phyloP scores from a whole-genome alignment of 1,284 basidiomycete genomes.

The Apiotrichum montevideense region DNA sequence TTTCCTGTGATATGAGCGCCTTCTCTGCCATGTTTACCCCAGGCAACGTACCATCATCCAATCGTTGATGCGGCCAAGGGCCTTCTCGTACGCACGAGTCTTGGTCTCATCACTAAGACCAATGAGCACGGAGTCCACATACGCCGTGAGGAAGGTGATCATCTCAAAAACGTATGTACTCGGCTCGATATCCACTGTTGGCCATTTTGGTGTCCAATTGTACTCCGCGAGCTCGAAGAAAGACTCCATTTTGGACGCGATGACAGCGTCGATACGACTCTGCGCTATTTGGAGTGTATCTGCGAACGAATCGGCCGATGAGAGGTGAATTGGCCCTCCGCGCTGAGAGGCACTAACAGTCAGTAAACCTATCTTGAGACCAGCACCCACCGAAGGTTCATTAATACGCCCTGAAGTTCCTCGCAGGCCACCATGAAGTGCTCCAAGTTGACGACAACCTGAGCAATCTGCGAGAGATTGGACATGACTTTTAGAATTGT shows the following conservation, averaged over 20 bases:
- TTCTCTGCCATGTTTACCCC: neutral
- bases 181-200: constrained; percentile 55
- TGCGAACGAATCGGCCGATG: constrained; percentile 53
- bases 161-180: constrained; percentile 90
- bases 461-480: constrained; percentile 88
- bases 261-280: constrained; percentile 71
- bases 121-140: constrained; percentile 87
- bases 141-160: constrained; percentile 91
- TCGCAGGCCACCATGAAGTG: constrained; percentile 81
- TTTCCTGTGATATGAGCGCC: constrained; percentile 25
- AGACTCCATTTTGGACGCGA: constrained; percentile 89
- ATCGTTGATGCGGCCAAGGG: constrained; percentile 75
- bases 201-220: constrained; percentile 68
- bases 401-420: constrained; percentile 81
- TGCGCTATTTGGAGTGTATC: constrained; percentile 65
- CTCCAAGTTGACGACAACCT: constrained; percentile 88
- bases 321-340: constrained; percentile 60
- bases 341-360: constrained; percentile 64
- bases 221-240: constrained; percentile 94
- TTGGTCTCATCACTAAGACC: constrained; percentile 68
- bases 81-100: constrained; percentile 77
- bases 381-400: constrained; percentile 56
- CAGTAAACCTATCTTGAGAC: neutral
- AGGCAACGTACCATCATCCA: constrained; percentile 63
- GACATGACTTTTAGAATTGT: constrained; percentile 62